A percentile compares a stretch with the other conserved stretches of the same genome.
These are phyloP conservation scores for Pseudogymnoascus pannorum DNA, from an alignment of 2,329 filamentous ascomycete genomes.

Conservation along the genomic window DNA sequence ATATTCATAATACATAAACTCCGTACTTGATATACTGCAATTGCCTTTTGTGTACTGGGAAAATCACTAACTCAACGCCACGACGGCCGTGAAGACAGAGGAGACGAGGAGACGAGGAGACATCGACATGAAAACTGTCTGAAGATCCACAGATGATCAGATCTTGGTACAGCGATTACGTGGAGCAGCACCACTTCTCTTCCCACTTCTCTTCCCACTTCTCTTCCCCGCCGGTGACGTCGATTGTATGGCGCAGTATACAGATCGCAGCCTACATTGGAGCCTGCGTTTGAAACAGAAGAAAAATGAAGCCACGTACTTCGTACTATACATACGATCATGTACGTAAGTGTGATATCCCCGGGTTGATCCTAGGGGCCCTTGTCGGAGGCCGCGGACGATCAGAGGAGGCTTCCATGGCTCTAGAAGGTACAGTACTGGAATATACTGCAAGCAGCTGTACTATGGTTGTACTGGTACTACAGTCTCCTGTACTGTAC, in stretches of 20 bases:
- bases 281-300: not conserved
- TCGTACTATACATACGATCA: not conserved
- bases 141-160: constrained; percentile 8
- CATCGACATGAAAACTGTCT: not conserved
- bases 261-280: not conserved
- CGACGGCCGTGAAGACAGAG: not conserved
- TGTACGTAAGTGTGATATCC: not conserved
- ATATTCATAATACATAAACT: not conserved
- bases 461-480: not conserved
- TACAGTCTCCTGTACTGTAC: not conserved
- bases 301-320: constrained; percentile 1
- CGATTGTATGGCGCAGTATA: not conserved
- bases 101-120: not conserved
- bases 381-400: not conserved
- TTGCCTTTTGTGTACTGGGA: not conserved
- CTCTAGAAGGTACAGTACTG: not conserved
- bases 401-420: not conserved
- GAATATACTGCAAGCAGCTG: not conserved
- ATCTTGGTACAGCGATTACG: constrained; percentile 3
- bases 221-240: not conserved
- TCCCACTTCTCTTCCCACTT: constrained; percentile 7
- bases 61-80: not conserved
- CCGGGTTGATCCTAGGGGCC: not conserved
- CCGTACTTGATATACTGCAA: not conserved
- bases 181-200: constrained; percentile 6